Base-by-base conservation (phyloP, 805 yeast genomes). In the Starmerella kuoi region DNA sequence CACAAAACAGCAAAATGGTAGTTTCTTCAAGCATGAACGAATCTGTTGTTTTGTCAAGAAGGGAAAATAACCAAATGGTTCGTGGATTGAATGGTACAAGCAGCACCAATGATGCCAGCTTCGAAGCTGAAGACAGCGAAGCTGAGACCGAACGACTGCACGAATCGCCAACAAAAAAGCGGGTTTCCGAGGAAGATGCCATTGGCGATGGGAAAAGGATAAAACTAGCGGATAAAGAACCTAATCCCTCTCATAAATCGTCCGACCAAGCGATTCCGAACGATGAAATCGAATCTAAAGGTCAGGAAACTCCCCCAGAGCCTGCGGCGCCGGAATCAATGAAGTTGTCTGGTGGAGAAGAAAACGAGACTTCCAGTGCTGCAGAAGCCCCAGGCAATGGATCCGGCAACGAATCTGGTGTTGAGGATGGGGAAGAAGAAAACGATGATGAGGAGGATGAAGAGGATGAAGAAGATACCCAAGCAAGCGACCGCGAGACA, bases 81-180 rank as follows among this genome's bases (percentile, higher is more conserved):
- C 28, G 28, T 11, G 28, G 14, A 9, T 25, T 25, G 28, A 25
- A 25, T 25, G 28, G 28, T 14, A 11, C 28, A 25, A 14, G 28
- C 28, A 14, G 9, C 9, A 20, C 28, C 44, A 30, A 28, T 24
- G 48, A 45, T 12, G 37, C 30, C 23, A n/a, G 35, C 7, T 26
- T 20, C 31, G 44, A 23, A 17, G 22, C 41, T 20, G 52, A 35
- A 34, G 70, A 76, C 51, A 79, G 91, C 14, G 95, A 86, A 61
- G 94, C 91, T 15, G 96, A 86, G 58, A 86, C 96, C 0, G 95
- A 86, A 56, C 79, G 74, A 53, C 75, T 85, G 83, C 88, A 76
- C 34, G 53, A 60, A 42, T 56, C 68, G 49, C 71, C 72, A 31
- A 54, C 40, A 44, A 53, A 41, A 46, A 51, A 25, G 43, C 49